These are phyloP conservation scores for Dryas alaskensis DNA, from an alignment of 306 rosid genomes.

Conservation along the genomic window DNA sequence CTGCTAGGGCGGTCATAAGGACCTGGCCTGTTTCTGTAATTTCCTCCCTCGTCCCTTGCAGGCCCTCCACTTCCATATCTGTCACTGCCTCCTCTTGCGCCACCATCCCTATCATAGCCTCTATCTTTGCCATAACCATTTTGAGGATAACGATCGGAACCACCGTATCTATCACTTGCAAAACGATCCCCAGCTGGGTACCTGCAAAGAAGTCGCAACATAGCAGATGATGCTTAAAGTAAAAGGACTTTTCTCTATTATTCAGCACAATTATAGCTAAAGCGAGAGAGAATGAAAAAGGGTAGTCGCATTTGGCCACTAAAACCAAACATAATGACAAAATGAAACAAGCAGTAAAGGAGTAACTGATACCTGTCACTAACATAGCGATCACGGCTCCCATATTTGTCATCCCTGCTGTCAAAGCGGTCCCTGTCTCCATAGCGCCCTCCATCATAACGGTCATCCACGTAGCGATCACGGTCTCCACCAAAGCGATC, in stretches of 20 bases:
- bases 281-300: background rate
- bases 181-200: constrained; percentile 64
- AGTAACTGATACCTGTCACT: constrained; percentile 65
- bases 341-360: constrained; percentile 4
- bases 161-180: constrained; percentile 66
- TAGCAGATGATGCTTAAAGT: no score
- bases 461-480: constrained; percentile 69
- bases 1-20: constrained; percentile 81
- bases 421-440: constrained; percentile 83
- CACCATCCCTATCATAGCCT: constrained; percentile 64
- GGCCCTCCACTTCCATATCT: constrained; percentile 66
- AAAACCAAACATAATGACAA: background rate
- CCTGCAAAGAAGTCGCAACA: constrained; percentile 38
- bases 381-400: constrained; percentile 68
- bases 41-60: constrained; percentile 68
- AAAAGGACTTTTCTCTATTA: background rate
- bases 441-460: constrained; percentile 78
- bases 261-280: background rate
- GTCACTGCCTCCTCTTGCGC: constrained; percentile 57
- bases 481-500: constrained; percentile 76
- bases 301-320: background rate
- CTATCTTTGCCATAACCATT: constrained; percentile 82
- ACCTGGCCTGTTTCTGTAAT: constrained; percentile 66
- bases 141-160: constrained; percentile 68
- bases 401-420: constrained; percentile 76